Percentiles rank a stretch among this genome's conserved stretches.
phyloP scores from a whole-genome alignment of 1,284 basidiomycete genomes.

The Wolfiporia cocos region DNA sequence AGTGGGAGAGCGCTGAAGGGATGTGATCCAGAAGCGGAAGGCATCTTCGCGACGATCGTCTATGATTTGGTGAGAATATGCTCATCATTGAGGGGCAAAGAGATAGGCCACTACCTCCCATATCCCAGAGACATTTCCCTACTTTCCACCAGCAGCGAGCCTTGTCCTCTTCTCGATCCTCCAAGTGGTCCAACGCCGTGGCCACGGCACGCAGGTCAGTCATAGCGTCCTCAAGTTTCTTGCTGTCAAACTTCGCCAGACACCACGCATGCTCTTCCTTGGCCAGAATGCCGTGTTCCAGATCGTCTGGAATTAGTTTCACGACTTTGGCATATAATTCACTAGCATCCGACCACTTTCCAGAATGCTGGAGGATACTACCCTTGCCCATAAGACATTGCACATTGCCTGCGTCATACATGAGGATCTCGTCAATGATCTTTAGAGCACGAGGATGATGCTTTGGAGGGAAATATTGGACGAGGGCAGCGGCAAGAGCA shows the following conservation, averaged over 20 bases:
- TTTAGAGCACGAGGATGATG: constrained; percentile 78
- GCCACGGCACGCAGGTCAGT: constrained; percentile 57
- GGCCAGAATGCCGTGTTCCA: constrained; percentile 56
- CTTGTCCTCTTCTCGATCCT: constrained; percentile 49
- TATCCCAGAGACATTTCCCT: constrained; percentile 74
- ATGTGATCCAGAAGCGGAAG: constrained; percentile 78
- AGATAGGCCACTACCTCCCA: constrained; percentile 62
- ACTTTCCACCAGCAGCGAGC: constrained; percentile 84
- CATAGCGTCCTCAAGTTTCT: constrained; percentile 46
- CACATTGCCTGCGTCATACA: constrained; percentile 55
- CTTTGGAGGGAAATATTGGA: constrained; percentile 86
- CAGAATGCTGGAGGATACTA: constrained; percentile 62
- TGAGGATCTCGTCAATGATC: constrained; percentile 70
- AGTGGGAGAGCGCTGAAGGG: constrained; percentile 71
- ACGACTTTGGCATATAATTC: constrained; percentile 53
- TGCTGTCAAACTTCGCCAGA: constrained; percentile 55
- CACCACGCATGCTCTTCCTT: constrained; percentile 89
- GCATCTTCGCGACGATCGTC: constrained; percentile 51
- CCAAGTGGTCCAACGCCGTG: constrained; percentile 44
- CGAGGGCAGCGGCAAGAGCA: constrained; percentile 67
- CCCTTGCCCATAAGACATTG: constrained; percentile 71
- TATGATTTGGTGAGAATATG: constrained; percentile 20
- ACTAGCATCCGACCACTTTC: constrained; percentile 70
- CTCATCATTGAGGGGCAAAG: too few species aligned
- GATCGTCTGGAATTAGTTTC: constrained; percentile 39